phyloP scores from a whole-genome alignment of 2,329 filamentous ascomycete genomes.

The Didymella segeticola region DNA sequence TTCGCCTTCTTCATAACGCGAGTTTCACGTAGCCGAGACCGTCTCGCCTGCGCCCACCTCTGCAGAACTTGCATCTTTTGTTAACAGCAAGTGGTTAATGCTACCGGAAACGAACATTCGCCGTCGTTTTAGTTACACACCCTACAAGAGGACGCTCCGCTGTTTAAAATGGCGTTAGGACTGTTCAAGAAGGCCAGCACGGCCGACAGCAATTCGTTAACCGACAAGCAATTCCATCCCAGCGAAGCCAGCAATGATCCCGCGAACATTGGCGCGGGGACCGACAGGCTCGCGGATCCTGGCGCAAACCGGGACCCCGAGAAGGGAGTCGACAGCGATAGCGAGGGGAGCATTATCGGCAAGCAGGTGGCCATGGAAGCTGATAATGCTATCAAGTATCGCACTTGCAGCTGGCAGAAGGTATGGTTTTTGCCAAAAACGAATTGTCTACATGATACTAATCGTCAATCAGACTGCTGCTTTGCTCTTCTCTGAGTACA shows the following conservation, averaged over 20 bases:
- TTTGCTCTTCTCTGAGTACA: conserved; percentile 92
- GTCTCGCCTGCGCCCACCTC: neutral
- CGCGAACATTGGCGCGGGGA: conserved; percentile 33
- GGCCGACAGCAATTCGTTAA: conserved; percentile 22
- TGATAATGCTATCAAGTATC: conserved; percentile 83
- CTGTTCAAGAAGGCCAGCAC: conserved; percentile 32
- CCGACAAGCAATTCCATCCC: conserved; percentile 22
- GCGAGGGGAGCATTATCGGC: conserved; percentile 55
- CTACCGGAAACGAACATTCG: conserved; percentile 39
- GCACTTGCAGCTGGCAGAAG: conserved; percentile 94
- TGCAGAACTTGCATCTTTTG: neutral
- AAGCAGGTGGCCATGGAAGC: conserved; percentile 80
- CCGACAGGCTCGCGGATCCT: conserved; percentile 50
- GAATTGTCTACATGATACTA: conserved; percentile 8
- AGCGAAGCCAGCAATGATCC: conserved; percentile 36
- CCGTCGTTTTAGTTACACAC: conserved; percentile 49
- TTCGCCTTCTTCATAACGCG: conserved; percentile 1
- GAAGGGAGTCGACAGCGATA: conserved; percentile 41
- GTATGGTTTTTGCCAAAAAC: conserved; percentile 49
- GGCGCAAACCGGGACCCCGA: conserved; percentile 32
- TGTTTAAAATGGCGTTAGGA: conserved; percentile 61
- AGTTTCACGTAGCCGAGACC: conserved; percentile 4
- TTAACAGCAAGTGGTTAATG: conserved; percentile 47
- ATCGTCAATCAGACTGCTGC: conserved; percentile 71
- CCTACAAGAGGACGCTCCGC: conserved; percentile 54